Conservation (phyloP, 306 rosid species). For the Corylus heterophylla region DNA sequence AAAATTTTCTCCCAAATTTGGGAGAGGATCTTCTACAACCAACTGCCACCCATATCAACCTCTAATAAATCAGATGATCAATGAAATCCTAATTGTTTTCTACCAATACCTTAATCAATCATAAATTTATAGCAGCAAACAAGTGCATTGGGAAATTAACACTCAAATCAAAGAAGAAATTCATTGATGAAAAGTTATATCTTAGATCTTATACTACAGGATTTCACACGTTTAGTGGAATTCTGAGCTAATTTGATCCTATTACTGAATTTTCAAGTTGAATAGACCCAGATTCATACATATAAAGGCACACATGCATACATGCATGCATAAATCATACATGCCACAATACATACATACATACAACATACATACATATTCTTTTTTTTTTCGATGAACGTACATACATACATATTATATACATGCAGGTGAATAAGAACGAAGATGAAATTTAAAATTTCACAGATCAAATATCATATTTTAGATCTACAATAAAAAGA, state of each 20-base stretch:
- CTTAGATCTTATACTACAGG: conserved; percentile 32
- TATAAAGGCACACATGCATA: neutral
- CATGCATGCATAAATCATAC: neutral
- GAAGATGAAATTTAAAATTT: neutral
- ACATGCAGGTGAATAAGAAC: too few relatives aligned
- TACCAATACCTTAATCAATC: neutral
- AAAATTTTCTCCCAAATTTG: conserved; percentile 34
- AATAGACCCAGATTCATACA: neutral
- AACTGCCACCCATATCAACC: conserved; percentile 29
- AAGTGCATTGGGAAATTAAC: neutral
- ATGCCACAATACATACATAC: neutral
- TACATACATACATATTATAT: neutral
- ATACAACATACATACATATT: neutral
- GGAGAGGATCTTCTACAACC: conserved; percentile 17
- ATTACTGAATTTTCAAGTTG: neutral
- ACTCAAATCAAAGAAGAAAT: neutral
- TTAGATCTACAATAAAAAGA: neutral
- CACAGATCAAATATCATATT: neutral
- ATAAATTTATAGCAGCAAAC: neutral
- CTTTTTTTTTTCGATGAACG: too few relatives aligned
- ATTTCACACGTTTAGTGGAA: conserved; percentile 3
- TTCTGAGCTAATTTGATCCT: neutral
- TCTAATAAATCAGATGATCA: conserved; percentile 2
- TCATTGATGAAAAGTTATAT: conserved; percentile 9
- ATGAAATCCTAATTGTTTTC: neutral